Evolutionary conservation across 306 rosid species (phyloP).

Genomic region (Aeschynomene evenia): DNA sequence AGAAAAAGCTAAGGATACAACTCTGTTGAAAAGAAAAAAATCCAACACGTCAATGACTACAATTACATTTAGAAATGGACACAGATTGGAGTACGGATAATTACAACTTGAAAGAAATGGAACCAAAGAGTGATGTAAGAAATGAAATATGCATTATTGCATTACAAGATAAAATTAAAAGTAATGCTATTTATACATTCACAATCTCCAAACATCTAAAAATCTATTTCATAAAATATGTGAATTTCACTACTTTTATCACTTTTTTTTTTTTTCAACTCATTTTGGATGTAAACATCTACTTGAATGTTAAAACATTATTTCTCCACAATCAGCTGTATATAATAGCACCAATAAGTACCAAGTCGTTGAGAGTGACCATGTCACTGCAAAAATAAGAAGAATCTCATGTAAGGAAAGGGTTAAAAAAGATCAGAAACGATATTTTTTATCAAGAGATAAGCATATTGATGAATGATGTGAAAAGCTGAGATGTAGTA

Average conservation of each 20-base stretch:
- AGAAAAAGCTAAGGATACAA: constrained; percentile 2
- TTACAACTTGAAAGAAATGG: constrained; percentile 1
- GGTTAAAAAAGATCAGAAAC: neutral
- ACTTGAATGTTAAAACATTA: no score
- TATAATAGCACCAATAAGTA: neutral
- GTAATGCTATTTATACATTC: no score
- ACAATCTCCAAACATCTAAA: no score
- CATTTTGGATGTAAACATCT: no score
- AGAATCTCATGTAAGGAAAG: constrained; percentile 1
- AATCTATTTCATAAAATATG: no score
- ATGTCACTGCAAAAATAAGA: constrained; percentile 15
- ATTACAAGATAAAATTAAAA: no score
- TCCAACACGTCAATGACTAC: neutral
- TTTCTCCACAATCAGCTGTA: constrained; percentile 15
- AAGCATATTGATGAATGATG: neutral
- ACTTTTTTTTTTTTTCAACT: no score
- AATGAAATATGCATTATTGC: neutral
- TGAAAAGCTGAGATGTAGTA: neutral
- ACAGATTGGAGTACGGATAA: neutral
- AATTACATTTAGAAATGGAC: neutral
- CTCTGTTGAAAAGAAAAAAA: neutral
- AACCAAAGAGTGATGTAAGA: neutral
- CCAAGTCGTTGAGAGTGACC: neutral
- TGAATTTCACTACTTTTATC: no score
- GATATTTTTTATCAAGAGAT: neutral